Conservation (phyloP, 1,139 yeast genomes). For the Kurtzmaniella quercitrusa region DNA sequence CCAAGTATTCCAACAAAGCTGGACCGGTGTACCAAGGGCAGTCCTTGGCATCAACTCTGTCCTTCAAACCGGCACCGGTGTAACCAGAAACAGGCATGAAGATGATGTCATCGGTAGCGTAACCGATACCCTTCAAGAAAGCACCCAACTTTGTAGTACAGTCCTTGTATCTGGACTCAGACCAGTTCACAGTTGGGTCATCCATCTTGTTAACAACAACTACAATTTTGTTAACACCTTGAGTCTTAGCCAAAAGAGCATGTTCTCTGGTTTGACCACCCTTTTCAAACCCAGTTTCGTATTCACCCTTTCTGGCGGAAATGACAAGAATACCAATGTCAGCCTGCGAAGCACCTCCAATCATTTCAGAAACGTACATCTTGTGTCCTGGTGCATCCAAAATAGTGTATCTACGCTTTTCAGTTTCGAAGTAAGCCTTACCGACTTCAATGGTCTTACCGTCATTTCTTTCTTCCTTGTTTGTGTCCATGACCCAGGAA, state of each 20-base stretch:
- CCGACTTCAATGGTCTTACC: conserved; percentile 99
- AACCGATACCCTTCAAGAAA: conserved; percentile 89
- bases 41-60: conserved; percentile 61
- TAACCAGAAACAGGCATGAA: conserved; percentile 98
- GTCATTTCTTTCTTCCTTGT: conserved; percentile 96
- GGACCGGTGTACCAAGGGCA: conserved; percentile 98
- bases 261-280: conserved; percentile 99
- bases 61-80: conserved; percentile 96
- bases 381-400: conserved; percentile 99
- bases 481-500: conserved; percentile 99
- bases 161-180: conserved; percentile 93
- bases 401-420: conserved; percentile 94
- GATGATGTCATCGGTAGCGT: conserved; percentile 75
- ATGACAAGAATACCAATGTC: conserved; percentile 96
- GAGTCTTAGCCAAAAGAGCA: conserved; percentile 95
- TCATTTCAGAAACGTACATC: conserved; percentile 98
- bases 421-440: conserved; percentile 95
- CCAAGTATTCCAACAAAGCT: conserved; percentile 83
- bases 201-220: conserved; percentile 99
- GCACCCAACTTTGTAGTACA: conserved; percentile 77
- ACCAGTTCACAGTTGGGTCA: conserved; percentile 95
- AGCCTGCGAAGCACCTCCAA: conserved; percentile 99
- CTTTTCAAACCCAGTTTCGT: conserved; percentile 98
- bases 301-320: conserved; percentile 98
- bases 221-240: conserved; percentile 90